These are phyloP conservation scores for Paracamarosporium sp. DNA, from an alignment of 2,329 filamentous ascomycete species.

Conservation along the genomic window DNA sequence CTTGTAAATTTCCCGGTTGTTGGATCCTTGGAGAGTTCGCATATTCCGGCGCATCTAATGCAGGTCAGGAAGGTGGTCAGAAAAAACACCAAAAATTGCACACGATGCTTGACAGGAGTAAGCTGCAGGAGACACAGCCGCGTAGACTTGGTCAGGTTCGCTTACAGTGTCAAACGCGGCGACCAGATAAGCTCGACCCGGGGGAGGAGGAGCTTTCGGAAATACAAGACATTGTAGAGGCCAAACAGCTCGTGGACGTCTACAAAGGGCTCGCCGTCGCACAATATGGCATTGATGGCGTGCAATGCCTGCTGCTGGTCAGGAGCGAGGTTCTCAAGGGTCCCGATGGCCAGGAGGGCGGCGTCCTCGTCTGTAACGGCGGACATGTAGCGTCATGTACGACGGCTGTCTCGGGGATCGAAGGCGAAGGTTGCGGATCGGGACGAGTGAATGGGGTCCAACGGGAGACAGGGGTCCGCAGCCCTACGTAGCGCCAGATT, in stretches of 20 bases:
- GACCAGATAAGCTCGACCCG: constrained; percentile 54
- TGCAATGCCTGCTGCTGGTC: constrained; percentile 42
- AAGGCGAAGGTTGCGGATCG: not conserved
- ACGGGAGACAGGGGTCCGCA: constrained; percentile 6
- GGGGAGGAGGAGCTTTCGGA: constrained; percentile 47
- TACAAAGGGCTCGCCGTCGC: constrained; percentile 47
- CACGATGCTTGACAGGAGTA: not conserved
- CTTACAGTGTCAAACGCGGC: constrained; percentile 50
- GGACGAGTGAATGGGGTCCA: constrained; percentile 8
- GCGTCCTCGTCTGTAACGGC: constrained; percentile 50
- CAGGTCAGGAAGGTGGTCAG: constrained; percentile 9
- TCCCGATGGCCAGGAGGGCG: constrained; percentile 47
- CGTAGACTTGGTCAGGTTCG: constrained; percentile 1
- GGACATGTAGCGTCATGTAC: constrained; percentile 36
- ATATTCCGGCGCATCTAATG: constrained; percentile 52
- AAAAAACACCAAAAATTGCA: constrained; percentile 2
- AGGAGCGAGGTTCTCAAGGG: constrained; percentile 38
- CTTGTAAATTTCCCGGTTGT: constrained; percentile 45
- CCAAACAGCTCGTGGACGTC: constrained; percentile 50
- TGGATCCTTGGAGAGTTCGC: constrained; percentile 51
- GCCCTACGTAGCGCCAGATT: constrained; percentile 16
- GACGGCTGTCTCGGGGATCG: constrained; percentile 4
- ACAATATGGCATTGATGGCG: constrained; percentile 47
- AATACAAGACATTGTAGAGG: constrained; percentile 52
- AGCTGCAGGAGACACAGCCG: constrained; percentile 2